These are phyloP conservation scores for Pyrus betulifolia DNA, from an alignment of 306 rosid genomes.

Conservation along the genomic window DNA sequence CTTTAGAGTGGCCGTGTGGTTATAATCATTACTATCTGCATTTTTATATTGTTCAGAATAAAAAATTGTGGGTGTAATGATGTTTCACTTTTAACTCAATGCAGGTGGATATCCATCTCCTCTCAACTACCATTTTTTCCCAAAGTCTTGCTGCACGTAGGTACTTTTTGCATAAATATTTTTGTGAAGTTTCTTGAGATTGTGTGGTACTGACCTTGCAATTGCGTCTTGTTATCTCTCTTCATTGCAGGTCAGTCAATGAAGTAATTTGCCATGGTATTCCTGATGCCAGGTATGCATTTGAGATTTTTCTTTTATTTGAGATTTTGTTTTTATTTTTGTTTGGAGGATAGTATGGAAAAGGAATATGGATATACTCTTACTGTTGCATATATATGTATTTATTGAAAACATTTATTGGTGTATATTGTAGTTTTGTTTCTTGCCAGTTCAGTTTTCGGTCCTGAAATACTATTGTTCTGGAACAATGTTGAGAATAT, in stretches of 20 bases:
- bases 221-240: conserved; percentile 2
- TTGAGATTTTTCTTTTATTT: not conserved
- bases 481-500: not conserved
- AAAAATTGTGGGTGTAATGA: conserved; percentile 1
- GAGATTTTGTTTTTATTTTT: not conserved
- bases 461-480: not conserved
- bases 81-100: conserved; percentile 9
- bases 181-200: not conserved
- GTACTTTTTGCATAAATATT: conserved; percentile 42
- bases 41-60: not conserved
- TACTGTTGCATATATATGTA: not conserved
- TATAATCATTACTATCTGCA: not conserved
- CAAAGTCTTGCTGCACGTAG: conserved; percentile 99
- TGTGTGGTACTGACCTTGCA: conserved; percentile 11
- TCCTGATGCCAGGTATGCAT: conserved; percentile 88
- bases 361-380: not conserved
- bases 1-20: no score
- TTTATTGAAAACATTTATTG: not conserved
- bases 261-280: conserved; percentile 99
- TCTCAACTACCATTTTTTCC: conserved; percentile 86
- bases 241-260: conserved; percentile 74
- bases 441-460: not conserved
- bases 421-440: not conserved
- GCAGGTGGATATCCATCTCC: conserved; percentile 97
- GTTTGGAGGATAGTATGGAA: not conserved